Conservation (phyloP, 2,329 filamentous ascomycete species). For the Fusarium sp. region DNA sequence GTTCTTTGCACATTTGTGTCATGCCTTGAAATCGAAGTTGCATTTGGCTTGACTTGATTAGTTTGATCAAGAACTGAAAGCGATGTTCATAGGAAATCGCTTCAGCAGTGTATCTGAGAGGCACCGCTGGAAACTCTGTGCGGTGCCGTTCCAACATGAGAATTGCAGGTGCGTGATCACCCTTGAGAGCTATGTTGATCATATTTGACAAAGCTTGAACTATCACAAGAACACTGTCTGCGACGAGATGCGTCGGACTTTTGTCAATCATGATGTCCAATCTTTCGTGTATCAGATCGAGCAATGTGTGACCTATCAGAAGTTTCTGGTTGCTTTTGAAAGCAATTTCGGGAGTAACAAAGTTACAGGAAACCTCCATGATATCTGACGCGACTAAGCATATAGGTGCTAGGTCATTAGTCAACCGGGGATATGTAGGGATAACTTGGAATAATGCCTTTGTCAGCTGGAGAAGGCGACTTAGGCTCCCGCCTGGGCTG, state of each 20-base stretch:
- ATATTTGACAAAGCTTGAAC: slow-evolving; percentile 57
- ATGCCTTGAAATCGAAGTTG: slow-evolving; percentile 85
- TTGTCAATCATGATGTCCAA: slow-evolving; percentile 63
- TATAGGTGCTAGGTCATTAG: slow-evolving; percentile 53
- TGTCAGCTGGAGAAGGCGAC: slow-evolving; percentile 54
- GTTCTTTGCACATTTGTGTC: slow-evolving; percentile 74
- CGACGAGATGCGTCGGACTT: slow-evolving; percentile 60
- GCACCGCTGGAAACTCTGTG: slow-evolving; percentile 49
- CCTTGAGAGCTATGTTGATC: slow-evolving; percentile 52
- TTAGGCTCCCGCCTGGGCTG: slow-evolving; percentile 54
- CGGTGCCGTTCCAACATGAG: slow-evolving; percentile 42
- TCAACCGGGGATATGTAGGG: slow-evolving; percentile 57
- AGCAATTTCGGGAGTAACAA: slow-evolving; percentile 30
- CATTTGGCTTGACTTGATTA: slow-evolving; percentile 88
- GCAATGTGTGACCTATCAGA: slow-evolving; percentile 54
- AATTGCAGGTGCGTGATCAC: slow-evolving; percentile 49
- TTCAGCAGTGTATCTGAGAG: slow-evolving; percentile 53
- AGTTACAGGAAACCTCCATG: slow-evolving; percentile 44
- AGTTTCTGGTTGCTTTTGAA: slow-evolving; percentile 47
- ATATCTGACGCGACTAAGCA: slow-evolving; percentile 49
- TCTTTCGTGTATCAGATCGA: slow-evolving; percentile 52
- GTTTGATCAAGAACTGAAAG: slow-evolving; percentile 72
- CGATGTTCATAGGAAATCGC: slow-evolving; percentile 73
- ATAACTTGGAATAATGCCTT: slow-evolving; percentile 52
- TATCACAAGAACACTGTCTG: slow-evolving; percentile 53